Conservation (phyloP, 2,329 filamentous ascomycete species). For the Aspergillus ruber region DNA sequence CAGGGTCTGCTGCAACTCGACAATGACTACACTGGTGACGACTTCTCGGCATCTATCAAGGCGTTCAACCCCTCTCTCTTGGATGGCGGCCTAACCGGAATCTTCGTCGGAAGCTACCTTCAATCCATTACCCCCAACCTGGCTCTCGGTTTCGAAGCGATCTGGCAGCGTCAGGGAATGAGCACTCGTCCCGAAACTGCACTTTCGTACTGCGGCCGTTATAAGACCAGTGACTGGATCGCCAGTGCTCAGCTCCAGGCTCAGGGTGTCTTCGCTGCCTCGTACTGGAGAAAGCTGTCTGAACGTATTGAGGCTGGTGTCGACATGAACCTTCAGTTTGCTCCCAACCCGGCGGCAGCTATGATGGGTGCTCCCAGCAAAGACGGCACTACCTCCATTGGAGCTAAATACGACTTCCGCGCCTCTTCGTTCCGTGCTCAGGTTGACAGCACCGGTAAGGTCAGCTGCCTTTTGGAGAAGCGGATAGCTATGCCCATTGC, state of each 20-base stretch:
- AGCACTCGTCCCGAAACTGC: slow-evolving; percentile 84
- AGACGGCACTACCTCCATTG: slow-evolving; percentile 84
- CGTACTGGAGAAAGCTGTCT: slow-evolving; percentile 88
- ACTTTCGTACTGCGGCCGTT: slow-evolving; percentile 82
- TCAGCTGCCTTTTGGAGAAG: slow-evolving; percentile 91
- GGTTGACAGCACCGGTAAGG: slow-evolving; percentile 88
- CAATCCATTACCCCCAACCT: slow-evolving; percentile 85
- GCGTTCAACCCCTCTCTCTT: slow-evolving; percentile 91
- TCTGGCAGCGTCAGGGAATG: slow-evolving; percentile 84
- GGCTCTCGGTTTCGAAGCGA: slow-evolving; percentile 80
- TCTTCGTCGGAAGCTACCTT: slow-evolving; percentile 91
- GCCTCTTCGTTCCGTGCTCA: slow-evolving; percentile 93
- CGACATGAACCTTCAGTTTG: slow-evolving; percentile 84
- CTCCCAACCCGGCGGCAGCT: slow-evolving; percentile 55
- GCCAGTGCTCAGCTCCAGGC: slow-evolving; percentile 84
- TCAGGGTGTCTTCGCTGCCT: slow-evolving; percentile 79
- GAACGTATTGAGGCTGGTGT: slow-evolving; percentile 96
- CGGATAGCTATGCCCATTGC: slow-evolving; percentile 85
- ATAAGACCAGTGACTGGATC: slow-evolving; percentile 89
- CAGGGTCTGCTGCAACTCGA: slow-evolving; percentile 91
- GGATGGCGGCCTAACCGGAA: slow-evolving; percentile 87
- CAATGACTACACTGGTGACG: slow-evolving; percentile 86
- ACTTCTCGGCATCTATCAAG: slow-evolving; percentile 91
- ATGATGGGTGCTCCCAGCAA: slow-evolving; percentile 74
- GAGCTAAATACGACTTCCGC: slow-evolving; percentile 97